Percentiles rank a stretch among this genome's conserved stretches.
Conservation (phyloP, 805 yeast genomes). For the Monosporozyma solicola region DNA sequence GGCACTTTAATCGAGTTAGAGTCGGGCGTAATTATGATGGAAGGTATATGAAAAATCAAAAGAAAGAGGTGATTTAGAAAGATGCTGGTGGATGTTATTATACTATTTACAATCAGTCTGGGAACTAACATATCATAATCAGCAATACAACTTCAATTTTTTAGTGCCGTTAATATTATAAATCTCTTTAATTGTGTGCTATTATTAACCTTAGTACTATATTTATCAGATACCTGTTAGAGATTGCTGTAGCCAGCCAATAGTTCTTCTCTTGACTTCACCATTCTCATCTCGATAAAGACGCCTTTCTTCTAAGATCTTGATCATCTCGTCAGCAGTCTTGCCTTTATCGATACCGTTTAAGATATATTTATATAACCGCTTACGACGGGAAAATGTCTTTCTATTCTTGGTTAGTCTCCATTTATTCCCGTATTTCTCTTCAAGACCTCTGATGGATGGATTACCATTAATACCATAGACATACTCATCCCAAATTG, state of each 20-base stretch:
- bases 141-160: too few relatives aligned
- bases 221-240: conserved; percentile 23
- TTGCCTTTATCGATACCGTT: conserved; percentile 29
- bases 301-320: conserved; percentile 23
- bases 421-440: conserved; percentile 36
- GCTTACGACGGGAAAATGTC: conserved; percentile 31
- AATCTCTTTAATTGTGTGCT: too few relatives aligned
- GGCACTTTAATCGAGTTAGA: too few relatives aligned
- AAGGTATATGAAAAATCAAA: too few relatives aligned
- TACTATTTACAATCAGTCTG: too few relatives aligned
- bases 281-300: conserved; percentile 28
- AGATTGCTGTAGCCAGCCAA: conserved; percentile 32
- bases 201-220: too few relatives aligned
- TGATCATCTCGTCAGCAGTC: conserved; percentile 29
- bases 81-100: too few relatives aligned
- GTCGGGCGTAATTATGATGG: too few relatives aligned
- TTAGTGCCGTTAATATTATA: too few relatives aligned
- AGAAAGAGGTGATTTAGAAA: too few relatives aligned
- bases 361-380: conserved; percentile 29
- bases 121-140: too few relatives aligned
- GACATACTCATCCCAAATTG: conserved; percentile 34
- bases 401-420: conserved; percentile 30
- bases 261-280: conserved; percentile 27
- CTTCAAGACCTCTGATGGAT: conserved; percentile 34
- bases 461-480: conserved; percentile 36